Evolutionary conservation across 225 moss, liverwort and hornwort species (phyloP), one percentile per base, ranked within the genome.

Genomic region (Lunularia cruciata): DNA sequence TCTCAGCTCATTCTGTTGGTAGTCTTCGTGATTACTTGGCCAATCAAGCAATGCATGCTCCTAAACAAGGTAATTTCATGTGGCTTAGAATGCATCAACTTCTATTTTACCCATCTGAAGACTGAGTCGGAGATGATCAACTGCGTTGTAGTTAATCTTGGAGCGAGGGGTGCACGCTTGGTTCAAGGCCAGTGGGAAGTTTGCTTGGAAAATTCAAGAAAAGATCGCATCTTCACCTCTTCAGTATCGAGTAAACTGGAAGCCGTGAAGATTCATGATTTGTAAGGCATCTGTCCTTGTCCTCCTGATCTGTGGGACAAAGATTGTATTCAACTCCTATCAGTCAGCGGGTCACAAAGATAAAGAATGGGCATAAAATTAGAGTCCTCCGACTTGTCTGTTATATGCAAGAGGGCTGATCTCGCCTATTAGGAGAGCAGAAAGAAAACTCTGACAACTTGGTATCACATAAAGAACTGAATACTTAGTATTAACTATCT

Each of bases 121-220:
- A 19, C 16, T 15, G 19, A 16, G 32, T 31, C 0, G 26, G 12
- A 54, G 25, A 26, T 43, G 6, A n/a, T 3, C 8, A 37, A 27
- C 1, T 45, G 47, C 18, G 35, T 68, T 68, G 51, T 59, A 87
- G 87, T 68, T 47, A 69, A 75, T 68, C 73, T 84, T 51, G 82
- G 80, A 75, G 78, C 84, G 46, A 75, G 87, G 68, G 84, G 87
- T 35, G 76, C 82, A 18, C 80, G 84, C 43, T 46, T 84, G 40
- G 82, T 80, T 70, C 75, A 84, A 80, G 84, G 80, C 43, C 79
- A 77, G 58, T 87, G 84, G 84, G 75, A 87, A 68, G 80, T 82
- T 36, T 82, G 76, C 72, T 69, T 84, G 39, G 82, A 87, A 69
- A 83, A 64, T 63, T 59, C 79, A 47, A 87, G 79, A 74, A 77